Conservation (phyloP, 192 early-diverging fungal species). For the Backusella macrospora region DNA sequence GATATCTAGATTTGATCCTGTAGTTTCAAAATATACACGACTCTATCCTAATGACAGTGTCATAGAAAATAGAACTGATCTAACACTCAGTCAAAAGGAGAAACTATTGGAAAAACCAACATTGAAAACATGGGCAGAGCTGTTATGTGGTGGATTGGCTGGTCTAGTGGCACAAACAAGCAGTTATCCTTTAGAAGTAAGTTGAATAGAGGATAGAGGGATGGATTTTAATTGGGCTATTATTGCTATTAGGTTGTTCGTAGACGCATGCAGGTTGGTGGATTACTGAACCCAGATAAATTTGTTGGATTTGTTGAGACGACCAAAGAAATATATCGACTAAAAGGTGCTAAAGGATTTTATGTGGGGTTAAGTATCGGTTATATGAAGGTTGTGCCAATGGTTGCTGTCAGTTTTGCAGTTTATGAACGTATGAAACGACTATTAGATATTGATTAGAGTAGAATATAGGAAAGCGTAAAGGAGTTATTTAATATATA, state of each 20-base stretch:
- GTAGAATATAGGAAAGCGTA: neutral
- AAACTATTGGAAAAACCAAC: slow-evolving; percentile 42
- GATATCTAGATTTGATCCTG: slow-evolving; percentile 52
- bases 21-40: slow-evolving; percentile 43
- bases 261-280: slow-evolving; percentile 83
- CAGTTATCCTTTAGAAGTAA: slow-evolving; percentile 87
- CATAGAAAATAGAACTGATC: slow-evolving; percentile 3
- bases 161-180: slow-evolving; percentile 86
- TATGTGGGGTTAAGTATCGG: slow-evolving; percentile 97
- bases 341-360: slow-evolving; percentile 81
- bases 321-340: slow-evolving; percentile 61
- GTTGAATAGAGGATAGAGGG: neutral
- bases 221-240: neutral
- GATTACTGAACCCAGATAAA: slow-evolving; percentile 53
- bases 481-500: too few relatives aligned
- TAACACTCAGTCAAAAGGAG: slow-evolving; percentile 24
- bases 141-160: slow-evolving; percentile 80
- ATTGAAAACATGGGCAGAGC: slow-evolving; percentile 75
- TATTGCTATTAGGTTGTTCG: slow-evolving; percentile 61
- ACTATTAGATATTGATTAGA: slow-evolving; percentile 50
- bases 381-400: slow-evolving; percentile 93
- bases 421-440: slow-evolving; percentile 85
- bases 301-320: slow-evolving; percentile 61
- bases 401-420: slow-evolving; percentile 89
- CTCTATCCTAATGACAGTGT: slow-evolving; percentile 26